Evolutionary conservation across 2,329 filamentous ascomycete genomes (phyloP).

Genomic region (Claviceps humidiphila): DNA sequence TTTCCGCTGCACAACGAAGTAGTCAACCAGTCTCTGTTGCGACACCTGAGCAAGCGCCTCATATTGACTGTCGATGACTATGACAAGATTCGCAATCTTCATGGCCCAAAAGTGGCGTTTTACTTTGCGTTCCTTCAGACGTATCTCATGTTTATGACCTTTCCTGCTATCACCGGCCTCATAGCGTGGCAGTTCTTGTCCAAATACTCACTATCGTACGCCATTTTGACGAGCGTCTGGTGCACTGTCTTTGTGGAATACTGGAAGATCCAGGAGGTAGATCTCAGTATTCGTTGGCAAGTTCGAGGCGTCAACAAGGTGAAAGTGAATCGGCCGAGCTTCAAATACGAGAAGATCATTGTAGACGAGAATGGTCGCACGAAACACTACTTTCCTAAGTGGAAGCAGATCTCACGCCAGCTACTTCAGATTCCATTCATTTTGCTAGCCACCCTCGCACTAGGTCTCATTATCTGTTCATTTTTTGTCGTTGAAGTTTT

Average conservation of each 20-base stretch:
- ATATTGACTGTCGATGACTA: constrained; percentile 37
- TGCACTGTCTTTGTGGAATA: constrained; percentile 64
- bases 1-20: constrained; percentile 50
- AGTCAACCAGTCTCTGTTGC: constrained; percentile 42
- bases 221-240: constrained; percentile 53
- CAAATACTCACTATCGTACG: constrained; percentile 58
- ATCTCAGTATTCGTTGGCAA: constrained; percentile 60
- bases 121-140: constrained; percentile 75
- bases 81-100: constrained; percentile 46
- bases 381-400: constrained; percentile 47
- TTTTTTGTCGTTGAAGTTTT: constrained; percentile 65
- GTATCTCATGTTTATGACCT: constrained; percentile 58
- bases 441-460: constrained; percentile 38
- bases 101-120: constrained; percentile 54
- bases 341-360: constrained; percentile 47
- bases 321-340: constrained; percentile 52
- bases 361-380: constrained; percentile 51
- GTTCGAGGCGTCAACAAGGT: constrained; percentile 55
- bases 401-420: constrained; percentile 52
- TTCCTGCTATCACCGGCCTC: constrained; percentile 56
- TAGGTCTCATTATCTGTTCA: constrained; percentile 53
- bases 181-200: constrained; percentile 55
- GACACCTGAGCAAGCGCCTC: constrained; percentile 40
- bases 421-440: constrained; percentile 58
- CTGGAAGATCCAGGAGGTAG: constrained; percentile 64